Conservation (phyloP, 176 grass and related monocot genomes). For the Bonia amplexicaulis region DNA sequence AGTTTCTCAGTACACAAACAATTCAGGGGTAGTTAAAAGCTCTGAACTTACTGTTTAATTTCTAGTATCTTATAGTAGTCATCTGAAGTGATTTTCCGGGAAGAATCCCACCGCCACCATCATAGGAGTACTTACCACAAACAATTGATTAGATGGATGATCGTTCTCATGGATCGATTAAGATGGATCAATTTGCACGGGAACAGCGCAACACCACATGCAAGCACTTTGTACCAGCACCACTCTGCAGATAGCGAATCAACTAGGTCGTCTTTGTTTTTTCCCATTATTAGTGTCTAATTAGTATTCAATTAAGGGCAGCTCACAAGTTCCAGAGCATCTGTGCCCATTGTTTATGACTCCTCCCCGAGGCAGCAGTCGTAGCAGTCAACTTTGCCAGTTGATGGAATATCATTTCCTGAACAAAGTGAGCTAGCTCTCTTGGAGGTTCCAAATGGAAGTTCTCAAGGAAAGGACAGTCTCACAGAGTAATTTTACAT, state of each 20-base stretch:
- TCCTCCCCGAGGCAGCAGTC: not conserved
- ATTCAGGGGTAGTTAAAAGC: not conserved
- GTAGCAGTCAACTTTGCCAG: not conserved
- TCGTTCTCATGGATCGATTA: constrained; percentile 22
- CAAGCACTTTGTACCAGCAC: not conserved
- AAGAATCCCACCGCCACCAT: not conserved
- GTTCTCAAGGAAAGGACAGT: not conserved
- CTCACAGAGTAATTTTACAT: not conserved
- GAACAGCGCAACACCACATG: constrained; percentile 39
- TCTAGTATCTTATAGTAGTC: not conserved
- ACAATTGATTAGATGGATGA: not conserved
- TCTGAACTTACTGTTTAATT: not conserved
- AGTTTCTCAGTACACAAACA: not conserved
- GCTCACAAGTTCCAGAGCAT: not conserved
- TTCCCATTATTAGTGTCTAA: not conserved
- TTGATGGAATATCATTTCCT: not conserved
- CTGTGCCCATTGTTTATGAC: not conserved
- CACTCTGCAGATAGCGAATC: not conserved
- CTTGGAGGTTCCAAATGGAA: too few relatives aligned
- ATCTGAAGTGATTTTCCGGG: not conserved
- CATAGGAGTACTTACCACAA: not conserved
- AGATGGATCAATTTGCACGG: constrained; percentile 7
- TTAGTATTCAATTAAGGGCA: not conserved
- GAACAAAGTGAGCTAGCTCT: not conserved
- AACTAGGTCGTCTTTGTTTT: constrained; percentile 36